A percentile compares a stretch with the other conserved stretches of the same genome.
These are phyloP conservation scores for Naganishia friedmannii DNA, from an alignment of 768 basidiomycete species.

Conservation along the genomic window DNA sequence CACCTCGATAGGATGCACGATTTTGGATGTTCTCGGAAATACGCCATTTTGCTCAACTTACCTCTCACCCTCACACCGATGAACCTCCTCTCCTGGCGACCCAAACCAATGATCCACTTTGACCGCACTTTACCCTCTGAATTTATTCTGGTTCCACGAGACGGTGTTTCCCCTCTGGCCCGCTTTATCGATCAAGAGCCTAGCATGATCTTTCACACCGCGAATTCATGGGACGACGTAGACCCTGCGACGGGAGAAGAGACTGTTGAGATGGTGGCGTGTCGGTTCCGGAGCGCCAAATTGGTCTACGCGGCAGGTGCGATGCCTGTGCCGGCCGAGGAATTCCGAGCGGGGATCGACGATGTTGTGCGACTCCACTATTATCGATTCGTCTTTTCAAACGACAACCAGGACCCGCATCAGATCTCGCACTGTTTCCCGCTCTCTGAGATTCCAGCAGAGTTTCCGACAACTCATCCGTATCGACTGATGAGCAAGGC, in stretches of 20 bases:
- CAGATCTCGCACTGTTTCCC: constrained; percentile 50
- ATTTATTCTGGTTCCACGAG: constrained; percentile 53
- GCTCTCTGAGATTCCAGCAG: constrained; percentile 52
- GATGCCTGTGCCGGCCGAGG: constrained; percentile 43
- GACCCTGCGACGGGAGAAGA: constrained; percentile 31
- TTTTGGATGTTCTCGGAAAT: constrained; percentile 51
- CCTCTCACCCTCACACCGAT: constrained; percentile 53
- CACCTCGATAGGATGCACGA: constrained; percentile 53
- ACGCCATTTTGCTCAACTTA: constrained; percentile 54
- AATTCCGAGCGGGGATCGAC: constrained; percentile 40
- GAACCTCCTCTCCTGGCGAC: constrained; percentile 46
- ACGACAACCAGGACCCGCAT: constrained; percentile 2
- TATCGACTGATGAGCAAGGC: constrained; percentile 44
- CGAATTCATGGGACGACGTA: constrained; percentile 52
- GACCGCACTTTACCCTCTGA: constrained; percentile 48
- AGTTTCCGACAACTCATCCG: constrained; percentile 51
- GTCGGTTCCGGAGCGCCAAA: constrained; percentile 52
- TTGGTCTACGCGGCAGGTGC: constrained; percentile 54
- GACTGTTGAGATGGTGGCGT: constrained; percentile 51
- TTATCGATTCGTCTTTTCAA: constrained; percentile 46
- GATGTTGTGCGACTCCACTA: constrained; percentile 52
- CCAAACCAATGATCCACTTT: constrained; percentile 51
- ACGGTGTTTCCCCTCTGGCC: constrained; percentile 35
- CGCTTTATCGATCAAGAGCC: constrained; percentile 50
- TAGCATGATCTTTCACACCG: constrained; percentile 55